Percentiles rank a stretch among this genome's conserved stretches.
Evolutionary conservation across 148 eudicot species (phyloP).

Genomic region (Amaranthus palmeri): DNA sequence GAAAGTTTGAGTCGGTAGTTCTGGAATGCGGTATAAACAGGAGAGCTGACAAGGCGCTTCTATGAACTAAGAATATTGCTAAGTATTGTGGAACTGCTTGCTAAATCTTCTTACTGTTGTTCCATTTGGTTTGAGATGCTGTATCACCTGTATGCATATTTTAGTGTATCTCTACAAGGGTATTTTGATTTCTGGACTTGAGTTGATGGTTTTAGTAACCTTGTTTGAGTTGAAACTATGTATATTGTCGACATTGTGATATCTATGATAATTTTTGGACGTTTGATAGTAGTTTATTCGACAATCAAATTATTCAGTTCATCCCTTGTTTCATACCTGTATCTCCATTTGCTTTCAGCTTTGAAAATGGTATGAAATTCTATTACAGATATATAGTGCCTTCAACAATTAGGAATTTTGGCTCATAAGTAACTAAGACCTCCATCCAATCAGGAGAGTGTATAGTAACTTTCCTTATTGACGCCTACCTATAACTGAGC

Average conservation of each 20-base stretch:
- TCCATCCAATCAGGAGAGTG: no score
- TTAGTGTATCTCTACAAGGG: neutral
- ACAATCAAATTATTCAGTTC: neutral
- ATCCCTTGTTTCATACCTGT: neutral
- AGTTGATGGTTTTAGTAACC: neutral
- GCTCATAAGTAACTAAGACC: no score
- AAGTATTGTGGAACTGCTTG: neutral
- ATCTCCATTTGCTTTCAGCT: neutral
- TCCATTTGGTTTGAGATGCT: neutral
- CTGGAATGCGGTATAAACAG: neutral
- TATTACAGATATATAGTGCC: neutral
- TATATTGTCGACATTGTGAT: neutral
- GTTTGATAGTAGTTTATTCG: neutral
- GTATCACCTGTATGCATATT: neutral
- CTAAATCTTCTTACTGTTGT: neutral
- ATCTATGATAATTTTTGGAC: neutral
- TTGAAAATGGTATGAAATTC: neutral
- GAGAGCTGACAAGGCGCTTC: neutral
- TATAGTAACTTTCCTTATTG: neutral
- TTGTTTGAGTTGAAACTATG: neutral
- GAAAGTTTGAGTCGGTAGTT: neutral
- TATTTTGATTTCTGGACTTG: neutral
- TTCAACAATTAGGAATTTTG: neutral
- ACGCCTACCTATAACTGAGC: neutral
- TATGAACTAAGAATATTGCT: neutral